phyloP scores from a whole-genome alignment of 305 asterid genomes.

The Solanum aculeatissimum region DNA sequence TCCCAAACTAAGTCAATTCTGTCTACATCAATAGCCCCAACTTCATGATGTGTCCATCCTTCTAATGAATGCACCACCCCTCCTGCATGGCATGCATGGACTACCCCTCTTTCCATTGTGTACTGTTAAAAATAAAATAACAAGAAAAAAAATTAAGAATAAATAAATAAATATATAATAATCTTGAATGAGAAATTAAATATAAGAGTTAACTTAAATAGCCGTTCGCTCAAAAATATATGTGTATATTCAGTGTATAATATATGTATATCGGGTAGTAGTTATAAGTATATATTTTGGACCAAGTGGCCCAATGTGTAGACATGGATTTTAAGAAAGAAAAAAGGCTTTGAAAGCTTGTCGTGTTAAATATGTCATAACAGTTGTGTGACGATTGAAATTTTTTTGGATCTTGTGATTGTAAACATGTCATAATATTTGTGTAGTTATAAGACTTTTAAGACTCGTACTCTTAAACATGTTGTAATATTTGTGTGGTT shows the following conservation, averaged over 20 bases:
- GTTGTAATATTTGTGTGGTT: neutral
- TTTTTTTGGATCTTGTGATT: neutral
- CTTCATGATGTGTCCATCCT: constrained; percentile 90
- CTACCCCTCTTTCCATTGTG: constrained; percentile 88
- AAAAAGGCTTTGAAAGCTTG: neutral
- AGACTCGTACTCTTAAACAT: neutral
- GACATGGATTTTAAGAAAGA: neutral
- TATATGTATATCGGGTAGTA: neutral
- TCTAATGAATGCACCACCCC: constrained; percentile 74
- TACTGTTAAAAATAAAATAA: constrained; percentile 23
- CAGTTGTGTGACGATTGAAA: neutral
- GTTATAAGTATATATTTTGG: neutral
- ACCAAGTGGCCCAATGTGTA: neutral
- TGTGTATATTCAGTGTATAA: neutral
- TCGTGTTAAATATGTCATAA: neutral
- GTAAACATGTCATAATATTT: neutral
- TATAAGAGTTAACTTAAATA: neutral
- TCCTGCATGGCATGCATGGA: constrained; percentile 97
- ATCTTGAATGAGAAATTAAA: neutral
- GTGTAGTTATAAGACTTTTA: neutral
- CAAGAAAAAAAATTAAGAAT: neutral
- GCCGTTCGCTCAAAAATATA: rapidly evolving
- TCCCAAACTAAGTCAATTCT: constrained; percentile 74
- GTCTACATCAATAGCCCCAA: constrained; percentile 72
- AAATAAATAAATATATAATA: too few relatives aligned